A percentile compares a stretch with the other conserved stretches of the same genome.
Evolutionary conservation across 2,329 filamentous ascomycete species (phyloP).

Genomic region (Colletotrichum sp.): DNA sequence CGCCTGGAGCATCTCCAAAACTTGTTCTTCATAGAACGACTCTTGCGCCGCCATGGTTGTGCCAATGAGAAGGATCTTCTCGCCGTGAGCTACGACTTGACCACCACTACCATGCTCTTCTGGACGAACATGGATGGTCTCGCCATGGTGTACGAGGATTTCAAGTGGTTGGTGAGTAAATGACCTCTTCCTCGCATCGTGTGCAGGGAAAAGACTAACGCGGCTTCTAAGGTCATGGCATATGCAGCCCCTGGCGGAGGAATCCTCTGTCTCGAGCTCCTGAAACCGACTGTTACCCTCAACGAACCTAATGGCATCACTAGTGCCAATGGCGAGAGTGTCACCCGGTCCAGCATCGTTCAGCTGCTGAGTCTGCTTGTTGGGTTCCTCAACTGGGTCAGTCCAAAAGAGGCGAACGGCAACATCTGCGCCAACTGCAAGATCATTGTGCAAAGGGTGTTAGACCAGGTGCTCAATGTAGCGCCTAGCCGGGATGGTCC

Average conservation of each 20-base stretch:
- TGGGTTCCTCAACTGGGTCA: slow-evolving; percentile 56
- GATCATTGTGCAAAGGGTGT: slow-evolving; percentile 52
- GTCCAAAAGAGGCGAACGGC: slow-evolving; percentile 50
- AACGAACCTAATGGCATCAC: slow-evolving; percentile 28
- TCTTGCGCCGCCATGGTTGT: slow-evolving; percentile 52
- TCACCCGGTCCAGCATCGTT: slow-evolving; percentile 54
- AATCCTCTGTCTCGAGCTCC: slow-evolving; percentile 55
- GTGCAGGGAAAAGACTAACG: not conserved
- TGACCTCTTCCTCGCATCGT: not conserved
- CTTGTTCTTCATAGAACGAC: slow-evolving; percentile 62
- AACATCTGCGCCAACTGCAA: slow-evolving; percentile 50
- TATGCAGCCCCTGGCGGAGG: slow-evolving; percentile 55
- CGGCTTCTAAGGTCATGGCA: slow-evolving; percentile 47
- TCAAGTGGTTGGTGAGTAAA: slow-evolving; percentile 51
- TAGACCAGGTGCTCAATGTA: slow-evolving; percentile 53
- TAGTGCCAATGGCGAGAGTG: slow-evolving; percentile 27
- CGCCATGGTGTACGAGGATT: slow-evolving; percentile 43
- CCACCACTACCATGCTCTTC: slow-evolving; percentile 47
- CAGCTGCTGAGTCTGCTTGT: slow-evolving; percentile 57
- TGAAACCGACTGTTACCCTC: slow-evolving; percentile 35
- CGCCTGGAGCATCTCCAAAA: slow-evolving; percentile 60
- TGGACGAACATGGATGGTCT: slow-evolving; percentile 57
- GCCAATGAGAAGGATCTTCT: slow-evolving; percentile 44
- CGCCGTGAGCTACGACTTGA: slow-evolving; percentile 52
- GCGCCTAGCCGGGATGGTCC: slow-evolving; percentile 21